Evolutionary conservation across 2,329 filamentous ascomycete genomes (phyloP).

Genomic region (Cylindrodendrum hubeiense): DNA sequence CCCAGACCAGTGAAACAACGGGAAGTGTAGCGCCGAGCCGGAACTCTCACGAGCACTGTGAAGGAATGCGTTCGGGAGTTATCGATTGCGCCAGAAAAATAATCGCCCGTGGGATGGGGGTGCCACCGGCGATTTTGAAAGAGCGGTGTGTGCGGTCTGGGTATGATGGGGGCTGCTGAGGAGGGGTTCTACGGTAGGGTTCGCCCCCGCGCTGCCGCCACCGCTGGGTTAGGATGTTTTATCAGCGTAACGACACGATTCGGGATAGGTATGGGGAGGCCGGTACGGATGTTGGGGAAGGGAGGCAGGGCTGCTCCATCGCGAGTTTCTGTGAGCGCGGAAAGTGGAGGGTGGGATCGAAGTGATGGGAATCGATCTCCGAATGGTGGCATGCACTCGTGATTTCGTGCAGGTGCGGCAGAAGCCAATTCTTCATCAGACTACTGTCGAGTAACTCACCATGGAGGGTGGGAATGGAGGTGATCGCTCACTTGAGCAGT

Average conservation of each 20-base stretch:
- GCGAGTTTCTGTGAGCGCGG: neutral
- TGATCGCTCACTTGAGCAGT: conserved; percentile 17
- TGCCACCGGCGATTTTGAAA: conserved; percentile 33
- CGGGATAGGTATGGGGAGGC: conserved; percentile 17
- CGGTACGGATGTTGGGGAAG: conserved; percentile 1
- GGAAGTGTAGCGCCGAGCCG: neutral
- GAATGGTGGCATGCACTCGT: conserved; percentile 40
- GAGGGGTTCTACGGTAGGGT: conserved; percentile 30
- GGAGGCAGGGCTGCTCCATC: neutral
- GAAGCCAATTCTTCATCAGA: conserved; percentile 13
- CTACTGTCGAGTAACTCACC: conserved; percentile 15
- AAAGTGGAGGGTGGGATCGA: conserved; percentile 29
- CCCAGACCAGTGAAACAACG: conserved; percentile 13
- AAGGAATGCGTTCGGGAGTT: conserved; percentile 25
- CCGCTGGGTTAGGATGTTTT: conserved; percentile 12
- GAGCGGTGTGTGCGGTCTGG: conserved; percentile 42
- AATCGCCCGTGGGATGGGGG: conserved; percentile 14
- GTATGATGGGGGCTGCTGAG: conserved; percentile 37
- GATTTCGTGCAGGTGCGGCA: conserved; percentile 42
- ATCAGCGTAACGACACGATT: conserved; percentile 24
- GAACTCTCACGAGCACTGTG: neutral
- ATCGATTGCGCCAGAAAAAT: conserved; percentile 25
- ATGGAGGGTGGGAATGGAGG: conserved; percentile 18
- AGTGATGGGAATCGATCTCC: conserved; percentile 34
- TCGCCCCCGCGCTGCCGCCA: conserved; percentile 26